Base-by-base conservation (phyloP, 139 green algal genomes). In the Closterium sp. region DNA sequence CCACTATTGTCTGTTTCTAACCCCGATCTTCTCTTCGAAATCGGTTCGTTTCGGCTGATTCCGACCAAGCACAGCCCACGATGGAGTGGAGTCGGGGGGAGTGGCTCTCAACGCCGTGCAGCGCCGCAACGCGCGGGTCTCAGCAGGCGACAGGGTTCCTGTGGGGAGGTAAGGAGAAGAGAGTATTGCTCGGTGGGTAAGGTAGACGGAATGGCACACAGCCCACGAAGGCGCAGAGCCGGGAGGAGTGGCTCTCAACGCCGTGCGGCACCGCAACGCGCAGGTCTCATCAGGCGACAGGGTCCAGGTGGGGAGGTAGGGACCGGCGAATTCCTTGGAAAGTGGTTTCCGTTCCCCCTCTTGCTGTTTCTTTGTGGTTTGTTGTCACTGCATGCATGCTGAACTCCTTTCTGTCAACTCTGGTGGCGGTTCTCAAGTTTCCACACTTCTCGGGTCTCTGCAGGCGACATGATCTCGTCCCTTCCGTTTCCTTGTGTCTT, bases 31-130 rank as follows among this genome's bases (percentile, higher is more conserved):
- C 35, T 91, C 33, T 55, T 89, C n/a, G 2, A 88, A 1, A 31
- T 38, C 33, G 36, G 81, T n/a, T 88, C 30, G 21, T 89, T 28
- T 90, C 4, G 83, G 30, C 84, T 90, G 33, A 90, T 55, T 84
- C 1, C 33, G 34, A 34, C 36, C 31, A 31, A 32, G 7, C 85
- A 93, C 91, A 8, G 34, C 89, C 0, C 95, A 98, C 64, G 87
- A 92, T 0, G 38, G 43, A 0, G 92, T 98, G 0, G 34, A 95
- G 0, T 69, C 91, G 12, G 97, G 96, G 1, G 66, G 30, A 3
- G 66, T 99, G 5, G 98, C 93, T 0, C 93, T 99, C 25, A 99
- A 99, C 85, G 94, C 94, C 9, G 87, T 98, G 32, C 98, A 99
- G 87, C 92, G 98, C 0, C 95, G 95, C 90, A 87, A 90, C 23